Conservation (phyloP, 2,329 filamentous ascomycete genomes). For the Trichoderma arundinaceum region DNA sequence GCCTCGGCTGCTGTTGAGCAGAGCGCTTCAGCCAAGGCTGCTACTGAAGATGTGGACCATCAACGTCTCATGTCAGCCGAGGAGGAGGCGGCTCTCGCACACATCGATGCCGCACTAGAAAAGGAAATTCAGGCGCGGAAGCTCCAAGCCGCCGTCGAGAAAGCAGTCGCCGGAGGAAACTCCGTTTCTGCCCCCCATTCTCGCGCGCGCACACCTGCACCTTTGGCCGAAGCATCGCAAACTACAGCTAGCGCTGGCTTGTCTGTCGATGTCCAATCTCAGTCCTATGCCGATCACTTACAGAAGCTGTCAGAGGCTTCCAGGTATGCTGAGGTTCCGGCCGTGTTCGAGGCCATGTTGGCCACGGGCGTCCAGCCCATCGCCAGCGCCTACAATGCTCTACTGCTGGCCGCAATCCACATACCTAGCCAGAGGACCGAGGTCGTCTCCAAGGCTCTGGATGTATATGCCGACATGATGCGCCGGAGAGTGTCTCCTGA, state of each 20-base stretch:
- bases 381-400: constrained; percentile 86
- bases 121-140: constrained; percentile 70
- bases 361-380: constrained; percentile 81
- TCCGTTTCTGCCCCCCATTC: constrained; percentile 50
- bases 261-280: constrained; percentile 66
- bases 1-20: constrained; percentile 36
- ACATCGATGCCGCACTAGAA: constrained; percentile 84
- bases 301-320: constrained; percentile 72
- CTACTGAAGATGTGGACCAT: constrained; percentile 47
- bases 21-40: constrained; percentile 40
- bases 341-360: constrained; percentile 89
- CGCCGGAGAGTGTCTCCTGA: constrained; percentile 81
- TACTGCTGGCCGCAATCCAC: constrained; percentile 83
- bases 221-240: constrained; percentile 46
- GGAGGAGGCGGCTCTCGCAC: constrained; percentile 69
- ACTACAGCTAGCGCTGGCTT: constrained; percentile 58
- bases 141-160: constrained; percentile 52
- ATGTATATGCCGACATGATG: constrained; percentile 97
- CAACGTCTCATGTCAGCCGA: constrained; percentile 51
- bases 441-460: constrained; percentile 86
- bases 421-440: constrained; percentile 80
- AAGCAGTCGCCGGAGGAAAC: constrained; percentile 47
- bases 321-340: constrained; percentile 85
- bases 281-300: constrained; percentile 79
- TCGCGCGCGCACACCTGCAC: constrained; percentile 44